Base-by-base conservation (phyloP, 305 asterid genomes). In the Coffea humblotiana region DNA sequence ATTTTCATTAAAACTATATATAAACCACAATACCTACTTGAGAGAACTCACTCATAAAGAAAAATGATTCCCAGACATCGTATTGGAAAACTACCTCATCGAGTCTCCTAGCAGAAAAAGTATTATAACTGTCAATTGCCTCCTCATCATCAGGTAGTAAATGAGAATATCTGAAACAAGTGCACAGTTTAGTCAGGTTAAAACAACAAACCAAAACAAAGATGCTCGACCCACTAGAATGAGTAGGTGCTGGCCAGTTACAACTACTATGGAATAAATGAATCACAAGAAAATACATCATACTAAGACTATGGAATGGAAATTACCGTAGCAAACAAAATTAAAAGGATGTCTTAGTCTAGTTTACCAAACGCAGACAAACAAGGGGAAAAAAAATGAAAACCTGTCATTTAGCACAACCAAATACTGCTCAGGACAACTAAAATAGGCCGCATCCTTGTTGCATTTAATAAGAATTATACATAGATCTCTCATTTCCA, bases 101-200 rank as follows among this genome's bases (percentile, higher is more conserved):
- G 82, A 92, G 97, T 87, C 98, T 90, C 93, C 90, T 90, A 56
- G 95, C 90, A 45, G 90, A 93, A 80, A 90, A 90, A 72, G 92
- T 86, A 81, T 85, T 88, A 86, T 92, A 96, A 79, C 92, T 93
- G 88, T 90, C 98, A 86, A 94, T 83, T 86, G 99, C 97, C 71
- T 90, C 99, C 82, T 89, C 99, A 64, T 96, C 99, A 90, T 90
- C 92, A 75, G 99, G 99, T 83, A 91, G 94, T 80, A 96, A 88
- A 85, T 96, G 99, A 32, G 91, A 88, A 88, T 94, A 96, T 90
- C 99, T 96, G 93, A 85, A 87, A 82, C 77, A 75, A 79, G 81
- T 67, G 76, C 71, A 65, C 77, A 74, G 68, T 77, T 77, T 69
- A 77, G 68, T 65, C 66, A 77, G 78, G 51, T 63, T 32, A 16